Evolutionary conservation across 148 eudicot genomes (phyloP).

Genomic region (Amaranthus palmeri): DNA sequence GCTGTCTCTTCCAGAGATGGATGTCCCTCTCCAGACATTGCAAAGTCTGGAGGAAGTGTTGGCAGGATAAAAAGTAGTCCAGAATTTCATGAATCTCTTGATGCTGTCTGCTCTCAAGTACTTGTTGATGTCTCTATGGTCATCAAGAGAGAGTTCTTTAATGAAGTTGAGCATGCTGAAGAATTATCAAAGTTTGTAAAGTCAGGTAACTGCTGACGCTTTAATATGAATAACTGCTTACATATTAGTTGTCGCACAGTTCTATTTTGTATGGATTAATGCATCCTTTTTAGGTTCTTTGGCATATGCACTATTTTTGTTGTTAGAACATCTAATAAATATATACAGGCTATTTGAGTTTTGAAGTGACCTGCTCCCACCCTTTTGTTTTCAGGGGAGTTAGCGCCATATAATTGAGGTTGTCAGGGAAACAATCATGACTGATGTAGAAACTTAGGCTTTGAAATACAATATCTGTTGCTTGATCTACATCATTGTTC

Average conservation of each 20-base stretch:
- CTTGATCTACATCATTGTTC: not conserved
- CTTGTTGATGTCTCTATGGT: conserved; percentile 50
- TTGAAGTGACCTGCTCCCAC: not conserved
- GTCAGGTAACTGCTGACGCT: conserved; percentile 46
- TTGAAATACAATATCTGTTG: not conserved
- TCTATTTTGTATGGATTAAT: conserved; percentile 5
- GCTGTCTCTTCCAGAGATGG: conserved; percentile 74
- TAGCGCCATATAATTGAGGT: not conserved
- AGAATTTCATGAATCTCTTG: conserved; percentile 37
- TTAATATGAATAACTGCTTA: not conserved
- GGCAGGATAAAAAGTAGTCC: conserved; percentile 37
- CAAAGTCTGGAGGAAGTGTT: conserved; percentile 34
- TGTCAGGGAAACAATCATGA: not conserved
- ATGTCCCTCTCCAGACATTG: conserved; percentile 45
- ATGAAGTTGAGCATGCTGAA: conserved; percentile 78
- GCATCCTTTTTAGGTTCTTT: not conserved
- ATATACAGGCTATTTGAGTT: not conserved
- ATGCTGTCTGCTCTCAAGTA: conserved; percentile 31
- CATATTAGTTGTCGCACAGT: not conserved
- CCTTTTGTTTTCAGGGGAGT: not conserved
- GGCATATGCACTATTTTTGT: not conserved
- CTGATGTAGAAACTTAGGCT: not conserved
- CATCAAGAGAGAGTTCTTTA: conserved; percentile 68
- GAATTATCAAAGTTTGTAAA: conserved; percentile 65
- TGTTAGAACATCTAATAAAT: not conserved